Conservation (phyloP, 305 asterid genomes). For the Fraxinus nigra region DNA sequence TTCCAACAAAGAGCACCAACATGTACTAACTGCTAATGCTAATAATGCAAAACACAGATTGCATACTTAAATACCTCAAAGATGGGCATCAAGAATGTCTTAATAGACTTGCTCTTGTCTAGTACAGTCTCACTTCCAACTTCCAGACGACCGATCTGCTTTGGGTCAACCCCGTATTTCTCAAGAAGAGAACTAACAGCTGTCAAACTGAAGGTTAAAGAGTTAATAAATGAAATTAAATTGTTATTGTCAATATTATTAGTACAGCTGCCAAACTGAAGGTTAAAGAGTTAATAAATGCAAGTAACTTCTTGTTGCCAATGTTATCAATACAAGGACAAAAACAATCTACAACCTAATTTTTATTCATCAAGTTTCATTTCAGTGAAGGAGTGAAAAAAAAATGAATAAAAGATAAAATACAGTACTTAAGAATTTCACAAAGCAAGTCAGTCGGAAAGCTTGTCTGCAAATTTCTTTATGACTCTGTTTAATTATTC, state of each 20-base stretch:
- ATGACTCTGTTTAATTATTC: not conserved
- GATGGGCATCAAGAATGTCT: conserved; percentile 96
- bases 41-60: conserved; percentile 8
- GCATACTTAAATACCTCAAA: conserved; percentile 64
- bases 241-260: not conserved
- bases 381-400: not conserved
- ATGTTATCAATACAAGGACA: not conserved
- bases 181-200: conserved; percentile 84
- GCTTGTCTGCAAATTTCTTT: not conserved
- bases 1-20: not conserved
- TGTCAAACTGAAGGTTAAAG: conserved; percentile 73
- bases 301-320: conserved; percentile 3
- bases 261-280: conserved; percentile 73
- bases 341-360: not conserved
- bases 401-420: not conserved
- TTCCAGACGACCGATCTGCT: conserved; percentile 92
- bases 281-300: conserved; percentile 29
- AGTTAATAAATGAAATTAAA: conserved; percentile 18
- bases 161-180: conserved; percentile 78
- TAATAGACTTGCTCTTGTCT: conserved; percentile 97
- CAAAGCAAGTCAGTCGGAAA: conserved; percentile 4
- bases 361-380: not conserved
- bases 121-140: conserved; percentile 98
- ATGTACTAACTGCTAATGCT: not conserved
- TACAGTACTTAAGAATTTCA: not conserved